phyloP scores from a whole-genome alignment of 192 early-diverging fungal species.

The Backusella tuberculispora region DNA sequence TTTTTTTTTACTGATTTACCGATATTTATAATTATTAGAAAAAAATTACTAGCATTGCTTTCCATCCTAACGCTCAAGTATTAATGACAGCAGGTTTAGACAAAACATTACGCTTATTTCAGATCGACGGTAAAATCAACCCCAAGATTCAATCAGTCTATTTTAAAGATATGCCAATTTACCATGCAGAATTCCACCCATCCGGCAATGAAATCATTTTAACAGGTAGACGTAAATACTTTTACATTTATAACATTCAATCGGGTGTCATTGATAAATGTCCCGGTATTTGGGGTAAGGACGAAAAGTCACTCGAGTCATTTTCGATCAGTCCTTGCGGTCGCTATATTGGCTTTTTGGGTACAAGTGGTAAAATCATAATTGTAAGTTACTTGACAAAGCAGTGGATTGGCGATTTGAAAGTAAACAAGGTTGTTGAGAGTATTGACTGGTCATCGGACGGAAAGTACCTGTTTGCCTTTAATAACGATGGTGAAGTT shows the following conservation, averaged over 20 bases:
- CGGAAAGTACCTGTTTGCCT: constrained; percentile 74
- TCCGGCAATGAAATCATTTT: constrained; percentile 76
- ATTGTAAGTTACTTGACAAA: constrained; percentile 78
- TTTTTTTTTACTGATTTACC: constrained; percentile 34
- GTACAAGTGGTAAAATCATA: constrained; percentile 81
- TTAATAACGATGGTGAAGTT: constrained; percentile 82
- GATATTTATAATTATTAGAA: constrained; percentile 45
- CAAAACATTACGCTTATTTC: constrained; percentile 87
- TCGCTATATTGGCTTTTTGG: constrained; percentile 77
- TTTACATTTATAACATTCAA: constrained; percentile 87
- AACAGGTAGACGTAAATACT: constrained; percentile 78
- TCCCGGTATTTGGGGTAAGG: constrained; percentile 72
- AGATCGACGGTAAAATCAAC: constrained; percentile 92
- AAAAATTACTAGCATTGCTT: constrained; percentile 70
- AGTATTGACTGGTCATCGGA: constrained; percentile 81
- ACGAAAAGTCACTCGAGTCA: constrained; percentile 75
- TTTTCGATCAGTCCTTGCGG: constrained; percentile 73
- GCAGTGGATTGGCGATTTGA: constrained; percentile 86
- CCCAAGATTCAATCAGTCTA: constrained; percentile 89
- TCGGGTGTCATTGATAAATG: constrained; percentile 70
- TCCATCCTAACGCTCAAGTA: constrained; percentile 91
- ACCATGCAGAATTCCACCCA: constrained; percentile 74
- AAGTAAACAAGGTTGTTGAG: constrained; percentile 85
- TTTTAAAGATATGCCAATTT: constrained; percentile 88
- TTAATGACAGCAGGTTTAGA: constrained; percentile 89